Evolutionary conservation across 2,329 filamentous ascomycete genomes (phyloP).

Genomic region (Daldinia sp.): DNA sequence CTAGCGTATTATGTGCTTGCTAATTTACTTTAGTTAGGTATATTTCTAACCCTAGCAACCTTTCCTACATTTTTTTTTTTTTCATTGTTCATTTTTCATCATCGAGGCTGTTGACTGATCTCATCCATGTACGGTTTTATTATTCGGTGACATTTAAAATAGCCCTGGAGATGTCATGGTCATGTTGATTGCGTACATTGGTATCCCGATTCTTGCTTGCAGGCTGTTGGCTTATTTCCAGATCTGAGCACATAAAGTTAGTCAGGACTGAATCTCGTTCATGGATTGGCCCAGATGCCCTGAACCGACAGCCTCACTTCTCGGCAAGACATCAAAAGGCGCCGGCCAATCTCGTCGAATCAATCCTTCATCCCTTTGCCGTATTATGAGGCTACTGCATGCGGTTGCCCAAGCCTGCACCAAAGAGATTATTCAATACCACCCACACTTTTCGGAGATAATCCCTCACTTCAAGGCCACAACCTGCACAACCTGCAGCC

Average conservation of each 20-base stretch:
- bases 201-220: constrained; percentile 20
- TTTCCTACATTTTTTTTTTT: too few relatives aligned
- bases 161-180: too few relatives aligned
- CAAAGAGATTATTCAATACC: constrained; percentile 42
- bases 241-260: constrained; percentile 17
- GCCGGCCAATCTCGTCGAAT: constrained; percentile 42
- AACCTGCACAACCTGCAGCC: constrained; percentile 27
- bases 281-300: constrained; percentile 40
- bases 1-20: too few relatives aligned
- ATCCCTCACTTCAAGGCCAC: constrained; percentile 41
- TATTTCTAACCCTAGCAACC: background rate
- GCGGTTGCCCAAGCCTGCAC: constrained; percentile 40
- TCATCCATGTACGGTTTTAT: background rate
- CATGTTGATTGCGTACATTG: constrained; percentile 2
- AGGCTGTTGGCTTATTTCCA: constrained; percentile 36
- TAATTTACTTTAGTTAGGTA: too few relatives aligned
- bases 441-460: constrained; percentile 46
- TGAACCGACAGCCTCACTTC: constrained; percentile 49
- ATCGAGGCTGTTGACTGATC: background rate
- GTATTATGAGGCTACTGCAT: constrained; percentile 49
- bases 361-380: constrained; percentile 42
- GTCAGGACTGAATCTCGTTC: constrained; percentile 18
- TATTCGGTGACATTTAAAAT: constrained; percentile 1
- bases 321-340: constrained; percentile 42
- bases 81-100: background rate